Evolutionary conservation across 75 land plant genomes (phyloP).

Genomic region (Sequoia sempervirens): DNA sequence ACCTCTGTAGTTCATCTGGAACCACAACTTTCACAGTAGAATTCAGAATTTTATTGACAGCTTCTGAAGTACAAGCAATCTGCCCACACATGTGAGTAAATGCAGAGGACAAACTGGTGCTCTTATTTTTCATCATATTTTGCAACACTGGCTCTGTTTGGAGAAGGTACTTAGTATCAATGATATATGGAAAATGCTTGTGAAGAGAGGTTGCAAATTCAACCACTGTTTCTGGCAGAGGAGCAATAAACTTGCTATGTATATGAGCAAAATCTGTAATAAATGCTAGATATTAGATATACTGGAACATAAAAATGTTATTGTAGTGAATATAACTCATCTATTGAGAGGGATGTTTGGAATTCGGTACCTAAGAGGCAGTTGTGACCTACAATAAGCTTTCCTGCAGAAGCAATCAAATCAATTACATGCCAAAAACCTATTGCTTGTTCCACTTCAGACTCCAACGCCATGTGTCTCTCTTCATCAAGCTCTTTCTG

Average conservation of each 20-base stretch:
- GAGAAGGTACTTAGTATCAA: slow-evolving; percentile 85
- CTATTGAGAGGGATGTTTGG: background rate
- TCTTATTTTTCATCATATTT: slow-evolving; percentile 40
- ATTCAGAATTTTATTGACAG: background rate
- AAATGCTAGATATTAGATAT: background rate
- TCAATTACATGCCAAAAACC: slow-evolving; percentile 94
- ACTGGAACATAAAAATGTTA: background rate
- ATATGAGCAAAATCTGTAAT: slow-evolving; percentile 77
- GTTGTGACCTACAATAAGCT: slow-evolving; percentile 87
- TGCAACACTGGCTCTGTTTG: slow-evolving; percentile 34
- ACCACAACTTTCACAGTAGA: slow-evolving; percentile 42
- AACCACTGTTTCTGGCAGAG: slow-evolving; percentile 57
- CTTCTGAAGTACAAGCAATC: slow-evolving; percentile 20
- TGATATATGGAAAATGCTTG: slow-evolving; percentile 58
- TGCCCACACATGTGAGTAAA: slow-evolving; percentile 56
- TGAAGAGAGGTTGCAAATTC: slow-evolving; percentile 59
- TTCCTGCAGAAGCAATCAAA: slow-evolving; percentile 57
- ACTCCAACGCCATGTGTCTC: slow-evolving; percentile 12
- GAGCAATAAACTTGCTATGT: slow-evolving; percentile 69
- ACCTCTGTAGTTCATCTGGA: slow-evolving; percentile 52
- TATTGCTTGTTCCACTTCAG: slow-evolving; percentile 51
- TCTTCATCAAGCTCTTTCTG: slow-evolving; percentile 58
- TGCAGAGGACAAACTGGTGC: slow-evolving; percentile 70
- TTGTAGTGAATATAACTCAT: background rate
- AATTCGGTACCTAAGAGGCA: slow-evolving; percentile 64